Base-by-base conservation (phyloP, 495 filamentous ascomycete genomes). In the Stereocaulon alpinum region DNA sequence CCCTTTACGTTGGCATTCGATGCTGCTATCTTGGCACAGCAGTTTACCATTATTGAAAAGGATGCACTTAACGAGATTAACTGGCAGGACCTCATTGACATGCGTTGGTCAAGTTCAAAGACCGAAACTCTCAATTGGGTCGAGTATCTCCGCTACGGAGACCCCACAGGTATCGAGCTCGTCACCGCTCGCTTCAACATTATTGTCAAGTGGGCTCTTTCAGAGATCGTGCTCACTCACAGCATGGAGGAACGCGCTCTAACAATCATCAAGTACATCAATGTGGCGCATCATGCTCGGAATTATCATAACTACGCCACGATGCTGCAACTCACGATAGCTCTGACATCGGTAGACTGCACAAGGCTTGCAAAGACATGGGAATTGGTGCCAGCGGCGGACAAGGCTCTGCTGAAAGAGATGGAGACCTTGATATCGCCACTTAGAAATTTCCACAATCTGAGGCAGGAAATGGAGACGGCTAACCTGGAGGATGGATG, bases 161-260 rank as follows among this genome's bases (percentile, higher is more conserved):
- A 94, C 60, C 86, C 86, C 27, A 86, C 82, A 40, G 93, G 93
- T 22, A 89, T 97, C 55, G 93, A 96, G 65, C 78, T 99, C n/a
- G 91, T 96, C 22, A 90, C 95, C 64, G 89, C 91, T 20, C 87
- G 94, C 40, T 96, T 96, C 76, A 97, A 97, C 69, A 79, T 99
- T 61, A 88, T 97, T 79, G 91, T 95, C 53, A 96, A 96, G 76
- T 99, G 94, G 94, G 86, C 87, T 15, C 77, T 95, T 24, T 96
- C 92, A 2, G 91, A 97, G 69, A 82, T 92, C 64, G 82, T 97
- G 32, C 75, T 99, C 42, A 97, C 93, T 7, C 79, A 82, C 55
- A 80, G 89, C 55, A 74, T 91, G 20, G 80, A 90, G 55, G 94
- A 98, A 69, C 82, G 93, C 43, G 89, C 86, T 12, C 80, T 81